phyloP scores from a whole-genome alignment of 306 rosid genomes.

The Cucumis cinereus region DNA sequence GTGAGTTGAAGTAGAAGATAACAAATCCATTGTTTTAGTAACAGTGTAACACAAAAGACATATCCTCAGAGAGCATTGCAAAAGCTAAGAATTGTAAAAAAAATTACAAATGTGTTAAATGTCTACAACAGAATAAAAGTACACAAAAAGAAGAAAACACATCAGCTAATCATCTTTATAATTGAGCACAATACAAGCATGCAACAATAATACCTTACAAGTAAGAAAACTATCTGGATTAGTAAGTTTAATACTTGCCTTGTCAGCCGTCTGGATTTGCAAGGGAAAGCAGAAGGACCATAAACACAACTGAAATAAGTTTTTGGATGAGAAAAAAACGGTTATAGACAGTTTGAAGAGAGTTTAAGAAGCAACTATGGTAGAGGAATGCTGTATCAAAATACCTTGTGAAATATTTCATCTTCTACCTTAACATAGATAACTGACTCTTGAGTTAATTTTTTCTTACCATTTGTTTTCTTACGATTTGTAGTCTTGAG shows the following conservation, averaged over 20 bases:
- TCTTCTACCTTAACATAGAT: constrained; percentile 73
- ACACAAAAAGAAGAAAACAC: not conserved
- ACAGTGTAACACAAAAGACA: not conserved
- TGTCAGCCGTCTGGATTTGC: constrained; percentile 33
- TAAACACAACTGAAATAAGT: constrained; percentile 46
- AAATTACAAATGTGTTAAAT: not conserved
- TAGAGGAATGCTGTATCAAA: not conserved
- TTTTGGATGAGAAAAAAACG: constrained; percentile 3
- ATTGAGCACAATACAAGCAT: not conserved
- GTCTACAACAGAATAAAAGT: not conserved
- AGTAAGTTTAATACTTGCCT: constrained; percentile 34
- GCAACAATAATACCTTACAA: not conserved
- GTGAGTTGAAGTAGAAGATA: not conserved
- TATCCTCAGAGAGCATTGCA: not conserved
- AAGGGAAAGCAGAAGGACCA: constrained; percentile 64
- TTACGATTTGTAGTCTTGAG: constrained; percentile 31
- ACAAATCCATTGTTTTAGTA: not conserved
- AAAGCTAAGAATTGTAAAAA: not conserved
- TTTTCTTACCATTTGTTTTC: constrained; percentile 29
- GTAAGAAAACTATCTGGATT: not conserved
- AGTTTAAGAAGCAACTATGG: not conserved
- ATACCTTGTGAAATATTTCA: constrained; percentile 73
- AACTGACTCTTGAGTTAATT: constrained; percentile 19
- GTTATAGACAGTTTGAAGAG: not conserved
- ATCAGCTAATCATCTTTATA: not conserved